Base-by-base conservation (phyloP, 1,284 basidiomycete genomes). In the Kalmanozyma brasiliensis region DNA sequence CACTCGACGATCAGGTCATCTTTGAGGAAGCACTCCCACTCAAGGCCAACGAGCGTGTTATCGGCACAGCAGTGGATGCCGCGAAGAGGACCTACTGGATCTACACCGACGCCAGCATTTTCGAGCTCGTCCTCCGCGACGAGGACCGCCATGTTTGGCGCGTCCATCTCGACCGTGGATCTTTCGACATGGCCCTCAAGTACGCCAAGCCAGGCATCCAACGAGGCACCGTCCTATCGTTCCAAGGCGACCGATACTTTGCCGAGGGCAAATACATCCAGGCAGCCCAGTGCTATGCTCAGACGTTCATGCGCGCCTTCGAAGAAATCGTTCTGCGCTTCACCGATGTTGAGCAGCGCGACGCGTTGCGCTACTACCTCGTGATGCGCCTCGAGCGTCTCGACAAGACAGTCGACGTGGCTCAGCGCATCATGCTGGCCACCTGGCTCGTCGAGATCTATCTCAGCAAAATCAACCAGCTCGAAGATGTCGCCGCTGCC, bases 401-500 rank as follows among this genome's bases (percentile, higher is more conserved):
- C 84, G 88, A 84, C 60, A 92, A 90, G 84, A 87, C 87, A 40
- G 38, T 51, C 24, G 93, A 96, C 74, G 75, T 92, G 42, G 93
- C 92, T 0, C 94, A 97, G 82, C 87, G 96, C 30, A 94, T 95
- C 90, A 95, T 98, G 90, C 85, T 99, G 8, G 94, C 96, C 1
- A 98, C 94, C 0, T 99, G 96, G 96, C 89, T 98, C 8, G 90
- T 96, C 26, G 96, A 99, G 83, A 94, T 98, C 71, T 98, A 94
- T 81, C 87, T 99, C 20, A 91, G 90, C 83, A 98, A 96, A 84
- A 93, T 93, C 82, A 95, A 97, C 78, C 92, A 95, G 69, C 85
- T 98, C 44, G 96, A 99, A 80, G 96, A 98, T 78, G 84, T 92
- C 2, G 67, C 71, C 8, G 83, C 74, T n/a, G 84, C 94, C 0